phyloP scores from a whole-genome alignment of 176 grass and related monocot genomes.

The Cenchrus americanus region DNA sequence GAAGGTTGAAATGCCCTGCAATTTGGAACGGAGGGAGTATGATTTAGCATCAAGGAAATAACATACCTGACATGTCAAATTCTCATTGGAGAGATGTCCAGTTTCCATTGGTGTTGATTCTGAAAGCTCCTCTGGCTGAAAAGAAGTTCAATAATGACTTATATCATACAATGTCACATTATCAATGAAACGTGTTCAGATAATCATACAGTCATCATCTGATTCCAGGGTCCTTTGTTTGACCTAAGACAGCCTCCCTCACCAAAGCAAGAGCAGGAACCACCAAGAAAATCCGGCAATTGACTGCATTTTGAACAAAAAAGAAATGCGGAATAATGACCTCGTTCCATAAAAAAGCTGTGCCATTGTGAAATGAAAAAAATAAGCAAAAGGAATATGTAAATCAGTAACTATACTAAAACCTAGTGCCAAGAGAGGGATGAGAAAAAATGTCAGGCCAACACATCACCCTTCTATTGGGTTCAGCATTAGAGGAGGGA shows the following conservation, averaged over 20 bases:
- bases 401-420: not conserved
- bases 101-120: not conserved
- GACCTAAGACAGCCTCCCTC: slow-evolving; percentile 5
- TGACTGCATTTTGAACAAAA: not conserved
- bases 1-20: no score
- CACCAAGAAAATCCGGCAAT: not conserved
- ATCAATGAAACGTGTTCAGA: not conserved
- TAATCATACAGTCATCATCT: not conserved
- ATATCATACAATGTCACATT: not conserved
- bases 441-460: not conserved
- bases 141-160: not conserved
- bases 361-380: not conserved
- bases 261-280: not conserved
- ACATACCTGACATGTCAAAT: not conserved
- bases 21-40: not conserved
- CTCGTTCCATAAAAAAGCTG: not conserved
- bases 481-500: not conserved
- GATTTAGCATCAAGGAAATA: not conserved
- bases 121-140: not conserved
- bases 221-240: not conserved
- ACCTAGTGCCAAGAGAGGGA: not conserved
- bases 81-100: not conserved
- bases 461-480: not conserved
- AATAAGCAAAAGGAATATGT: not conserved
- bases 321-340: not conserved